Conservation (phyloP, 176 grass and related monocot species). For the Rhynchospora pubera region DNA sequence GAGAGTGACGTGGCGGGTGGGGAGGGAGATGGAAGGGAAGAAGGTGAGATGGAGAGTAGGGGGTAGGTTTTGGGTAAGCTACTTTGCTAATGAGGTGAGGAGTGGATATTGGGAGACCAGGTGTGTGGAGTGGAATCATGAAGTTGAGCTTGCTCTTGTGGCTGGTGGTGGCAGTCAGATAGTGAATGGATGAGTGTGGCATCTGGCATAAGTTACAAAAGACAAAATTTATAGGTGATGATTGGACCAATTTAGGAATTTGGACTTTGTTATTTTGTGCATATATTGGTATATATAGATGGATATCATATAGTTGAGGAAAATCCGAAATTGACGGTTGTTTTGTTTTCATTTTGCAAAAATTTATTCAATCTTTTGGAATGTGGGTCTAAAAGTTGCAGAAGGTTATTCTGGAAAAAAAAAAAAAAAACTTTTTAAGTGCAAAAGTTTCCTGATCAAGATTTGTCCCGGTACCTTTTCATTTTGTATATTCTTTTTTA, state of each 20-base stretch:
- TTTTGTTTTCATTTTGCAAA: no score
- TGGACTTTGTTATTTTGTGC: neutral
- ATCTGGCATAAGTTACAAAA: neutral
- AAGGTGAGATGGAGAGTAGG: conserved; percentile 61
- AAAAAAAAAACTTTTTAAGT: no score
- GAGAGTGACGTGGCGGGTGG: conserved; percentile 69
- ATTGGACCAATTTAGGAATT: neutral
- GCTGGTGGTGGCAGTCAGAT: neutral
- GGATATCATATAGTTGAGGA: neutral
- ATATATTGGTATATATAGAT: no score
- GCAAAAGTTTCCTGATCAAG: no score
- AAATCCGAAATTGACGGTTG: neutral
- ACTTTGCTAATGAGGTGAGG: conserved; percentile 63
- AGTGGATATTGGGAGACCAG: conserved; percentile 63
- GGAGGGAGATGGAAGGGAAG: conserved; percentile 59
- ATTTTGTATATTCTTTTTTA: no score
- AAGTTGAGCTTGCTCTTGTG: conserved; percentile 63
- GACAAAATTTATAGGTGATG: neutral
- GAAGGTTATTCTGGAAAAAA: no score
- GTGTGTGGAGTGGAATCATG: conserved; percentile 67
- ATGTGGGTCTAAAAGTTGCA: no score
- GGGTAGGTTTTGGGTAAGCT: conserved; percentile 62
- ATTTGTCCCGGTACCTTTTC: no score
- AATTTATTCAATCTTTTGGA: no score
- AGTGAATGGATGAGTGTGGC: neutral